Evolutionary conservation across 73 alveolate genomes (phyloP).

Genomic region (Urostyla sp.): DNA sequence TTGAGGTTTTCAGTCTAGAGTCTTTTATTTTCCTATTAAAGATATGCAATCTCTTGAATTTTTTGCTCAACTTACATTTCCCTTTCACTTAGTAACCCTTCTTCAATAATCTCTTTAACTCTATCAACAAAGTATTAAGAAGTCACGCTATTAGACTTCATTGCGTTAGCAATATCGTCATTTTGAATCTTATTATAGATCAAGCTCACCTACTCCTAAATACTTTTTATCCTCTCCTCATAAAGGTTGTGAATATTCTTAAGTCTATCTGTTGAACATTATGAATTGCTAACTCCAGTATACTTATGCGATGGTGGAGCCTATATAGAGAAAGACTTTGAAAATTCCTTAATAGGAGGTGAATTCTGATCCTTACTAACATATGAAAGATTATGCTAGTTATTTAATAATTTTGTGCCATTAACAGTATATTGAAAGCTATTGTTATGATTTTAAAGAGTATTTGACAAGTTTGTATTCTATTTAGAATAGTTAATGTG

Average conservation of each 20-base stretch:
- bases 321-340: not conserved
- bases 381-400: no score
- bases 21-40: slow-evolving; percentile 9
- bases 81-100: slow-evolving; percentile 11
- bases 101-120: slow-evolving; percentile 33
- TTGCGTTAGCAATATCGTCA: slow-evolving; percentile 41
- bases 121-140: slow-evolving; percentile 30
- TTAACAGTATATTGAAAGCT: no score
- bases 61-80: slow-evolving; percentile 28
- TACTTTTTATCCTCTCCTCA: slow-evolving; percentile 24
- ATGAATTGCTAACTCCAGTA: not conserved
- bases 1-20: no score
- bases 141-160: slow-evolving; percentile 33
- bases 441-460: no score
- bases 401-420: no score
- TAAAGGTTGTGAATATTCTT: slow-evolving; percentile 10
- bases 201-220: not conserved
- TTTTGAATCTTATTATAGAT: not conserved
- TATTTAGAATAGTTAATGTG: no score
- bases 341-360: slow-evolving; percentile 37
- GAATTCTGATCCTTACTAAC: no score
- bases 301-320: not conserved
- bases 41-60: slow-evolving; percentile 13
- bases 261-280: not conserved
- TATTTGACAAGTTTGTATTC: no score